These are phyloP conservation scores for Rubus idaeus DNA, from an alignment of 306 rosid genomes.

Conservation along the genomic window DNA sequence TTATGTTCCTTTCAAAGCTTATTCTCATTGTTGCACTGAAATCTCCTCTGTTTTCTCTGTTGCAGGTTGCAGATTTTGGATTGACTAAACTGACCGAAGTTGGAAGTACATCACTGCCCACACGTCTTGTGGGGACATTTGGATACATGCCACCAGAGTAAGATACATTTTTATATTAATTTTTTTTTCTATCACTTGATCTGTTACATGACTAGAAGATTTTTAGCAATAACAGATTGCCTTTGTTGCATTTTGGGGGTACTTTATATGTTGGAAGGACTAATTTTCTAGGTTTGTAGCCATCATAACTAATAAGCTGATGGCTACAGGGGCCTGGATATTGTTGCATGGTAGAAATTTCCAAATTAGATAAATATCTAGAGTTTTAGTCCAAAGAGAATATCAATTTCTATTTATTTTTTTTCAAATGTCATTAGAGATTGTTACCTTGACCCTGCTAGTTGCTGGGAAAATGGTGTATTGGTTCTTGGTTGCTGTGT, in stretches of 20 bases:
- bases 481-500: neutral
- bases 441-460: neutral
- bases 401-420: neutral
- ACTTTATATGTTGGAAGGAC: constrained; percentile 2
- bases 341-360: neutral
- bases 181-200: neutral
- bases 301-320: constrained; percentile 4
- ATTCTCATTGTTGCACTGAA: constrained; percentile 23
- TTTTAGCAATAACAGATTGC: constrained; percentile 8
- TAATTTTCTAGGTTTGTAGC: neutral
- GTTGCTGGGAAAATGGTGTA: neutral
- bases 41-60: neutral
- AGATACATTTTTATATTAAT: constrained; percentile 4
- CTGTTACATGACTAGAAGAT: neutral
- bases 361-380: neutral
- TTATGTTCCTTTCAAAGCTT: constrained; percentile 12
- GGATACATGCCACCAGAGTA: constrained; percentile 98
- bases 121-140: constrained; percentile 89
- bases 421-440: neutral
- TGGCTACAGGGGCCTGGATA: neutral
- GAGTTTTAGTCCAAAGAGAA: neutral
- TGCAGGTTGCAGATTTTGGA: constrained; percentile 98
- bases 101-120: constrained; percentile 74
- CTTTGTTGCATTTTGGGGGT: neutral
- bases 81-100: constrained; percentile 88